phyloP scores from a whole-genome alignment of 129 eudicot species.

The Flaveria linearis region DNA sequence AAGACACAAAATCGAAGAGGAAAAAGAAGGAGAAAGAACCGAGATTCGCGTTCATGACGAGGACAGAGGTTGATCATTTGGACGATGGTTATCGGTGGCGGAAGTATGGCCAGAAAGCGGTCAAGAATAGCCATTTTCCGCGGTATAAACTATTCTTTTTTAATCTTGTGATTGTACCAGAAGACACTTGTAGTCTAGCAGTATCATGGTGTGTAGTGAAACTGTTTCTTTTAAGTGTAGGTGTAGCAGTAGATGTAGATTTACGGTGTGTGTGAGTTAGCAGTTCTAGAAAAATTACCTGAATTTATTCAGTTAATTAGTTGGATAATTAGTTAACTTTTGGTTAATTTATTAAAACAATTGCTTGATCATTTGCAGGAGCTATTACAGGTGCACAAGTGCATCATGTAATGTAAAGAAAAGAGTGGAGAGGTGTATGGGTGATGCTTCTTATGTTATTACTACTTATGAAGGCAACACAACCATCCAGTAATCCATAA shows the following conservation, averaged over 20 bases:
- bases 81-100: constrained; percentile 93
- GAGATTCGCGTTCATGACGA: constrained; percentile 87
- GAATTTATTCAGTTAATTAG: too few relatives aligned
- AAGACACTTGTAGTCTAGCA: too few relatives aligned
- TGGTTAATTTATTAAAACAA: background rate
- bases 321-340: background rate
- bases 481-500: constrained; percentile 50
- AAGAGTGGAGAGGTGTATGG: constrained; percentile 68
- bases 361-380: constrained; percentile 39
- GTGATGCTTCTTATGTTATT: constrained; percentile 57
- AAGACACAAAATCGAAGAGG: constrained; percentile 32
- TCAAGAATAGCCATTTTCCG: constrained; percentile 86
- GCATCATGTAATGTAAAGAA: constrained; percentile 78
- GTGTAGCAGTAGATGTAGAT: too few relatives aligned
- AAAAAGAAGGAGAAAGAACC: constrained; percentile 62
- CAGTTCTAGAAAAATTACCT: background rate
- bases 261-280: too few relatives aligned
- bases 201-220: too few relatives aligned
- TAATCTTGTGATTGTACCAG: too few relatives aligned
- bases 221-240: too few relatives aligned
- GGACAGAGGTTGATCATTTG: constrained; percentile 80
- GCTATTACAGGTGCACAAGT: constrained; percentile 79
- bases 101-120: constrained; percentile 93
- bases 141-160: constrained; percentile 41
- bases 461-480: constrained; percentile 89